Percentiles rank a stretch among this genome's conserved stretches.
Conservation (phyloP, 2,329 filamentous ascomycete species). For the Diaporthe longicolla region DNA sequence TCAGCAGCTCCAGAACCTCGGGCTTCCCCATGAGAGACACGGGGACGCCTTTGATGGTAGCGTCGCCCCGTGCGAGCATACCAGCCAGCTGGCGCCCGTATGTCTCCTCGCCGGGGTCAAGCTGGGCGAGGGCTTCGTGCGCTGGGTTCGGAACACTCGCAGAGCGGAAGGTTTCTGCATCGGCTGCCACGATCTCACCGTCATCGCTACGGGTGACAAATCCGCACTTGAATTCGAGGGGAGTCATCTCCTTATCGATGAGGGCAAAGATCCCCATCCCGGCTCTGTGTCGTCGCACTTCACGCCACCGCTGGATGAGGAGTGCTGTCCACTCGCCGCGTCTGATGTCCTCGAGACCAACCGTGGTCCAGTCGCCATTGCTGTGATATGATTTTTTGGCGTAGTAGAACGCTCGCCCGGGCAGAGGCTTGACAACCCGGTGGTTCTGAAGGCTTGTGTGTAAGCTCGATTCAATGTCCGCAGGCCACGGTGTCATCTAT, state of each 20-base stretch:
- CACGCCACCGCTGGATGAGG: constrained; percentile 18
- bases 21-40: background rate
- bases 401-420: constrained; percentile 17
- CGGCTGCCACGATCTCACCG: background rate
- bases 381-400: constrained; percentile 9
- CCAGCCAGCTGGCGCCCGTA: background rate
- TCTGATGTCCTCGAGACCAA: constrained; percentile 11
- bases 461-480: background rate
- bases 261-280: no score
- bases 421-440: constrained; percentile 21
- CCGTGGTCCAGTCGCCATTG: background rate
- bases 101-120: constrained; percentile 7
- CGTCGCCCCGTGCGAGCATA: background rate
- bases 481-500: background rate
- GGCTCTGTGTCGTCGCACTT: background rate
- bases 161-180: background rate
- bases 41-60: constrained; percentile 1
- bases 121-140: background rate
- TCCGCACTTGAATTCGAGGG: constrained; percentile 12
- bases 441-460: background rate
- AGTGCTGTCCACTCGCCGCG: constrained; percentile 20
- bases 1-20: constrained; percentile 3
- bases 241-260: background rate
- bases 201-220: constrained; percentile 5
- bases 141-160: background rate